Percentiles rank a stretch among this genome's conserved stretches.
Conservation (phyloP, 2,329 filamentous ascomycete genomes). For the Exophiala sp. region DNA sequence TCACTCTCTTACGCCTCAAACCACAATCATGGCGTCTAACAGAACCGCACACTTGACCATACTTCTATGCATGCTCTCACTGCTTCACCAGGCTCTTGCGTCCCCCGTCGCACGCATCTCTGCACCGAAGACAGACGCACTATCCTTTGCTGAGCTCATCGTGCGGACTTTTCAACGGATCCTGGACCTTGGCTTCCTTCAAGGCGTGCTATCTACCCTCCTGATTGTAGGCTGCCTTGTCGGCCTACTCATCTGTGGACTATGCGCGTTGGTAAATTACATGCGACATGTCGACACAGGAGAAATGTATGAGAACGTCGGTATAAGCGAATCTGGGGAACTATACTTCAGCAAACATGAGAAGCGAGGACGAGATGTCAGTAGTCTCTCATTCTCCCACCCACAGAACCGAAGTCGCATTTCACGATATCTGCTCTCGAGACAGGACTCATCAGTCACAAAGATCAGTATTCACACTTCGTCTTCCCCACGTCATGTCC, state of each 20-base stretch:
- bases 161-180: conserved; percentile 13
- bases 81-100: conserved; percentile 1
- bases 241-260: conserved; percentile 14
- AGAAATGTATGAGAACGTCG: conserved; percentile 4
- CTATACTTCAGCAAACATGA: background rate
- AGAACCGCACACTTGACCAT: background rate
- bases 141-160: conserved; percentile 19
- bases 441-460: conserved; percentile 4
- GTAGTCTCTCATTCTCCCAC: background rate
- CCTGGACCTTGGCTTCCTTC: conserved; percentile 17
- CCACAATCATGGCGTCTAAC: background rate
- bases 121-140: conserved; percentile 6
- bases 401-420: conserved; percentile 2
- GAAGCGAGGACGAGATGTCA: background rate
- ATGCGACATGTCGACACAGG: conserved; percentile 11
- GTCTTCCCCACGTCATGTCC: background rate
- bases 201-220: conserved; percentile 9
- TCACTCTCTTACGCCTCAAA: background rate
- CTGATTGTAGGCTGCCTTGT: conserved; percentile 14
- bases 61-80: background rate
- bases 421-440: conserved; percentile 3
- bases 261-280: conserved; percentile 8
- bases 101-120: conserved; percentile 11
- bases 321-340: background rate
- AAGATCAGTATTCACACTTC: conserved; percentile 17